phyloP scores from a whole-genome alignment of 371 early-diverging fungal species.

The Dichotomocladium elegans region DNA sequence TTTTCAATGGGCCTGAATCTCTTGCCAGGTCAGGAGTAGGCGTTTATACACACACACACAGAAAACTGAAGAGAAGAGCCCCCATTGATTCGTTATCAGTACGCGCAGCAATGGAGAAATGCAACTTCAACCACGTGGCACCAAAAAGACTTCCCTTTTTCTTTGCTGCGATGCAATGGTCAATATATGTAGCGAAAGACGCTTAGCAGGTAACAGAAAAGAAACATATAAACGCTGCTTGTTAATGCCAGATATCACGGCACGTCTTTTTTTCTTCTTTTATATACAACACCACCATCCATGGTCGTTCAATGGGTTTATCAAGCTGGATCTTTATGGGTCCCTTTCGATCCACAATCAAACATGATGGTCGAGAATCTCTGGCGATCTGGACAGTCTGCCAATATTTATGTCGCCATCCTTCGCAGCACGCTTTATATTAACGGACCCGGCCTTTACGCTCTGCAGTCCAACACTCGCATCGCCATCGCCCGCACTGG shows the following conservation, averaged over 20 bases:
- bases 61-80: too few species aligned
- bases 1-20: too few species aligned
- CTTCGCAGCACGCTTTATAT: constrained; percentile 14
- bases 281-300: background rate
- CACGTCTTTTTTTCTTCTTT: background rate
- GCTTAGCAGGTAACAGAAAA: too few species aligned
- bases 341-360: constrained; percentile 15
- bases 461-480: constrained; percentile 9
- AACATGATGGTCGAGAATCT: constrained; percentile 12
- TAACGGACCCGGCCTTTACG: constrained; percentile 17
- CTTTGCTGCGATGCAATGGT: too few species aligned
- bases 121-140: too few species aligned
- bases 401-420: constrained; percentile 17
- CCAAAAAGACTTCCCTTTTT: too few species aligned
- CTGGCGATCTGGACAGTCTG: constrained; percentile 10
- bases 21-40: too few species aligned
- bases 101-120: too few species aligned
- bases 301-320: constrained; percentile 2
- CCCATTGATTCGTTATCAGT: too few species aligned
- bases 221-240: background rate
- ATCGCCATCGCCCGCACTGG: constrained; percentile 17
- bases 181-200: too few species aligned
- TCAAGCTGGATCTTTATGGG: constrained; percentile 1
- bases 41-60: too few species aligned
- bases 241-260: background rate